Evolutionary conservation across 2,329 filamentous ascomycete species (phyloP).

Genomic region (Ceratocystis lukuohia): DNA sequence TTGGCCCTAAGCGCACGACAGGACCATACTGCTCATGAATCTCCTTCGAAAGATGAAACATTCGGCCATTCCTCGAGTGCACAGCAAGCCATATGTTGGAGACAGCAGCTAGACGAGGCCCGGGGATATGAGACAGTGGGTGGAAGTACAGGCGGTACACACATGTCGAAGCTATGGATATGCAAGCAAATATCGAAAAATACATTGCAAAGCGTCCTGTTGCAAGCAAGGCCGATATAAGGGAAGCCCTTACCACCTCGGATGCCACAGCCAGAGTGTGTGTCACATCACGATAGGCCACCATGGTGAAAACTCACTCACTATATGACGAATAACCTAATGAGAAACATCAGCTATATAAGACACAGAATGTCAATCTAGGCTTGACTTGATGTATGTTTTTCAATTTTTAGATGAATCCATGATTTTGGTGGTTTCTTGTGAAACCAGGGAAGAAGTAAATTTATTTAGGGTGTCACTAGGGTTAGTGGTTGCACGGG

Average conservation of each 20-base stretch:
- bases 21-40: constrained; percentile 38
- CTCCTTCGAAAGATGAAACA: constrained; percentile 30
- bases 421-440: not conserved
- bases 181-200: not conserved
- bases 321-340: not conserved
- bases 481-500: not conserved
- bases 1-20: constrained; percentile 39
- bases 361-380: not conserved
- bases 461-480: not conserved
- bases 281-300: not conserved
- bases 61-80: constrained; percentile 33
- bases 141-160: constrained; percentile 33
- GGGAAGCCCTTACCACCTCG: not conserved
- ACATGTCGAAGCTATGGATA: not conserved
- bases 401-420: too few relatives aligned
- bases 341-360: not conserved
- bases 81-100: constrained; percentile 37
- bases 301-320: not conserved
- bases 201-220: not conserved
- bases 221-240: not conserved
- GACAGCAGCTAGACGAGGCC: constrained; percentile 34
- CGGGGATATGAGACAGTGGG: constrained; percentile 33
- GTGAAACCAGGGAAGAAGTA: not conserved
- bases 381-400: not conserved
- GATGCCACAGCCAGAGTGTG: not conserved